Base-by-base conservation (phyloP, 164 flowering plant species). In the Tinospora cordifolia region DNA sequence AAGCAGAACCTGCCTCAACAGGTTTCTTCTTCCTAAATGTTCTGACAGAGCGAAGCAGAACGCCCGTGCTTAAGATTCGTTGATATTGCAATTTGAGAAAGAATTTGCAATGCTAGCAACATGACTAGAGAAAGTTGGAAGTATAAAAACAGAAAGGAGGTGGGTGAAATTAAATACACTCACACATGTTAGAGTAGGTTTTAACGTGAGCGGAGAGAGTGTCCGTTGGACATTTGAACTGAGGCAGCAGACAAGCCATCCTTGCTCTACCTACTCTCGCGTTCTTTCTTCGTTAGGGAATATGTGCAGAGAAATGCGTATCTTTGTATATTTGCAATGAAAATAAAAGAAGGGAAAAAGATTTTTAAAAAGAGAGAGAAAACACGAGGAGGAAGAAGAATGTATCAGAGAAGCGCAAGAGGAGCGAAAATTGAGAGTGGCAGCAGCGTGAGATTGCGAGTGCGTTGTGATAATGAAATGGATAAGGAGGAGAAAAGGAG, bases 171-270 rank as follows among this genome's bases (percentile, higher is more conserved):
- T 8, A 40, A n/a, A 38, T 38, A 63, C 6, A 21, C 67, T 39
- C 22, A 34, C 46, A 19, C 36, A 60, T 19, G 26, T 49, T 54
- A 21, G 59, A 81, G 47, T 72, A 78, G 69, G 81, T 68, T 72
- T 77, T 86, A 81, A 82, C 73, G 25, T 75, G 81, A 47, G 69
- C 41, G 36, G 79, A 76, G 79, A 80, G 79, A 21, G 80, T 73
- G 64, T 86, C 90, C 0, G 85, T 84, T 8, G 81, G 85, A 77
- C 87, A 86, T 73, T 81, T 87, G 81, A 89, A 86, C 72, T 85
- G 90, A 3, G 91, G 88, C 70, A 87, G 65, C 36, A 89, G 68
- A 81, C 88, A 87, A 44, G 90, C 86, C 94, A 89, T 88, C 26
- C n/a, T 15, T 39, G 46, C 46, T 44, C 46, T 41, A 12, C 47